Evolutionary conservation across 169 alveolate genomes (phyloP).

Genomic region (Toxoplasma gondii): DNA sequence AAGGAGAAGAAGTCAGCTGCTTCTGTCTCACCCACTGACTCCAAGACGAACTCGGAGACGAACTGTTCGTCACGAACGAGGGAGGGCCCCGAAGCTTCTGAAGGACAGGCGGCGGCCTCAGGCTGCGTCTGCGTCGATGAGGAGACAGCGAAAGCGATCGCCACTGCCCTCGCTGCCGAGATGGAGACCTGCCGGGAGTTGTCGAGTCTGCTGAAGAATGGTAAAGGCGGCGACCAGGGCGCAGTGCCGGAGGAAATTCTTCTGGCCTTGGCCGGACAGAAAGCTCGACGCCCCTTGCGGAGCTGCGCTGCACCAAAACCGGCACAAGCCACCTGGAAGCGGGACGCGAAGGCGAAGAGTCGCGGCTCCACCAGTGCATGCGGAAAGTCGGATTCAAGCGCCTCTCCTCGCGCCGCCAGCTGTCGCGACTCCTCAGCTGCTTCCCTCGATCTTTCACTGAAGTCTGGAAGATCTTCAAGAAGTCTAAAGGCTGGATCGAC

Average conservation of each 20-base stretch:
- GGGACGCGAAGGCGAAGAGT: not conserved
- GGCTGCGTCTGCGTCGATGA: not conserved
- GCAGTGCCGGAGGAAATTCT: not conserved
- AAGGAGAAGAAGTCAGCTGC: too few species aligned
- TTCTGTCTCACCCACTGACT: too few species aligned
- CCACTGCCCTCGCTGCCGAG: constrained; percentile 38
- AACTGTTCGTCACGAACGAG: not conserved
- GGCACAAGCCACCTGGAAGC: not conserved
- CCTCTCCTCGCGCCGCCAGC: not conserved
- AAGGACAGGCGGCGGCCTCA: not conserved
- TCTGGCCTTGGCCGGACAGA: not conserved
- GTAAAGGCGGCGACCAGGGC: not conserved
- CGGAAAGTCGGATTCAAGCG: not conserved
- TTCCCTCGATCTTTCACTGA: not conserved
- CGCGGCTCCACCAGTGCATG: not conserved
- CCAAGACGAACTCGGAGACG: too few species aligned
- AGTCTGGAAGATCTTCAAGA: not conserved
- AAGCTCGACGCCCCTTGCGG: not conserved
- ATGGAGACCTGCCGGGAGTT: constrained; percentile 13
- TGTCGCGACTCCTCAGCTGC: not conserved
- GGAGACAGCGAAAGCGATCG: constrained; percentile 4
- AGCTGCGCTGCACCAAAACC: not conserved
- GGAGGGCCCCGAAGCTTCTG: not conserved
- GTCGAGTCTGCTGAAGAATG: not conserved
- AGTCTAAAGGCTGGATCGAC: not conserved